Evolutionary conservation across 2,329 filamentous ascomycete species (phyloP), one percentile per base, ranked within the genome.

Genomic region (Fusarium sp.): DNA sequence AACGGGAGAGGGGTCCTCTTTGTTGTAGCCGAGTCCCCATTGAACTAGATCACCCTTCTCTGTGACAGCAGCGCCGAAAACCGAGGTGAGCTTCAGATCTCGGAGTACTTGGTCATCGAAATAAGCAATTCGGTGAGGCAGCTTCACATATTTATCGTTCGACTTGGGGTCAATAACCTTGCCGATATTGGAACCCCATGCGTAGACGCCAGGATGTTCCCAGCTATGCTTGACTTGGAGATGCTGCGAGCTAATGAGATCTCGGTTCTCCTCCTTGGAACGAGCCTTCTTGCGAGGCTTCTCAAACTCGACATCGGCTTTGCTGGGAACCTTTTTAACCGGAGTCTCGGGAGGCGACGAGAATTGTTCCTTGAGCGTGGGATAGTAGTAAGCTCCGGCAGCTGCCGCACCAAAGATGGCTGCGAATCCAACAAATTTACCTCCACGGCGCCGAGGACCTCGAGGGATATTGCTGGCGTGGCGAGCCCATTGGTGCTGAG

Each of bases 21-120:
- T 87, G 8, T 92, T 93, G 81, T 93, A 98, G 5, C 88, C 94
- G 5, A 88, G 88, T 2, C 97, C 97, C 97, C 97, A 99, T 84
- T 98, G 95, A 14, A 98, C 87, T 52, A 99, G 83, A 81, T 98
- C 93, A 5, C 97, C 97, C 72, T 92, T 92, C 81, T 98, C 95
- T 6, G 92, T 93, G 45, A 98, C 92, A 11, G 97, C 97, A 5
- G 92, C 96, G 10, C 94, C 97, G 80, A 97, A 95, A 45, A 91
- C 90, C 64, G 91, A 88, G 68, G 95, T 94, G 59, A 98, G 85
- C 84, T 97, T 98, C 73, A 98, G 86, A 80, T 98, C 97, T 58
- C 96, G 89, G 48, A 99, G 86, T 18, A 98, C 83, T 82, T 94
- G 90, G 34, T 93, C 93, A 79, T 98, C 92, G 79, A 99, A 98